phyloP scores from a whole-genome alignment of 257 asterid species.

The Jaltomata sinuosa region DNA sequence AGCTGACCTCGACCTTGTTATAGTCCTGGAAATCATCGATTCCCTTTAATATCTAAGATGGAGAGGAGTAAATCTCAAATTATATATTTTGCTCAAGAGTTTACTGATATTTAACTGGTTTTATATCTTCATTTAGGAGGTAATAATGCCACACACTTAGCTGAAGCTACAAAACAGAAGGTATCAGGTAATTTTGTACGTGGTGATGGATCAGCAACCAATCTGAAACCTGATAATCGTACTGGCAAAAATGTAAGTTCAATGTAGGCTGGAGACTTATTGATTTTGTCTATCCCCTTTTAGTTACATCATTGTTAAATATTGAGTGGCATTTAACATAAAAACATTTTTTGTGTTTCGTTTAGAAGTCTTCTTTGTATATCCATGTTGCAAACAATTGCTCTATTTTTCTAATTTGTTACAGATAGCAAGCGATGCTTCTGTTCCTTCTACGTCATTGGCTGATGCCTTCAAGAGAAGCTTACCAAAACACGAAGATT shows the following conservation, averaged over 20 bases:
- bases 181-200: background rate
- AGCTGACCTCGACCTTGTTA: background rate
- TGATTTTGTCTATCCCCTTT: background rate
- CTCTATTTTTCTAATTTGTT: background rate
- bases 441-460: conserved; percentile 10
- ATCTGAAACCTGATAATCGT: conserved; percentile 4
- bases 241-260: conserved; percentile 2
- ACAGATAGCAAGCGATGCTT: conserved; percentile 2
- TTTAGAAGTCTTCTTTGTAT: background rate
- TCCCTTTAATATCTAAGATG: background rate
- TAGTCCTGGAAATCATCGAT: background rate
- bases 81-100: background rate
- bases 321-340: background rate
- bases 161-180: conserved; percentile 1
- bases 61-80: background rate
- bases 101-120: background rate
- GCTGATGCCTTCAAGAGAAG: conserved; percentile 16
- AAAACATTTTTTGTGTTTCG: background rate
- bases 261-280: background rate
- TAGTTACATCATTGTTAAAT: background rate
- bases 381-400: background rate
- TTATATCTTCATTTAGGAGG: background rate
- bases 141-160: background rate
- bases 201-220: background rate
- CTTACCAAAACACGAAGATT: conserved; percentile 11